Conservation (phyloP, 2,329 filamentous ascomycete species). For the Raffaelea ambrosiae region DNA sequence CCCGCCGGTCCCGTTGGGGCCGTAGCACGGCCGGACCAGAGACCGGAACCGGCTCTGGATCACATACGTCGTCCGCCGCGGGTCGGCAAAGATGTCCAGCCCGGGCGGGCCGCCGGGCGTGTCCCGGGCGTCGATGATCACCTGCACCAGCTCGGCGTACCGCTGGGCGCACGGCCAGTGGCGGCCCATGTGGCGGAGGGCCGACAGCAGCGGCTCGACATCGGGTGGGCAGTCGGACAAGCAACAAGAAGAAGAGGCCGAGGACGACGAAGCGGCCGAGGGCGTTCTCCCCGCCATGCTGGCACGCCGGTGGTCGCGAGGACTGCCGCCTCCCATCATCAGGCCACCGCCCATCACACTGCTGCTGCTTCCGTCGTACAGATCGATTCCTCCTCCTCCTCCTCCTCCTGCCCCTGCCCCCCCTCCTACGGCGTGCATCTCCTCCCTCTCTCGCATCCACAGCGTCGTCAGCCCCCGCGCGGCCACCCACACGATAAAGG, state of each 20-base stretch:
- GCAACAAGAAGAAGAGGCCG: no score
- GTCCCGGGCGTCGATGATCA: constrained; percentile 9
- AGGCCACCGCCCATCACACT: no score
- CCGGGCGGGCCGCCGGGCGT: constrained; percentile 6
- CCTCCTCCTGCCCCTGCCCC: background rate
- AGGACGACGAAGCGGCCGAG: background rate
- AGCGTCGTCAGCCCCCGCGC: constrained; percentile 7
- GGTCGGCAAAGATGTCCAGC: constrained; percentile 8
- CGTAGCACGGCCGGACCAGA: background rate
- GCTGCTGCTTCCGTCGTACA: background rate
- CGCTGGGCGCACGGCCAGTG: constrained; percentile 9
- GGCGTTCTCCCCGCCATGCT: no score
- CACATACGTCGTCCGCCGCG: constrained; percentile 7
- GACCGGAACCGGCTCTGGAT: background rate
- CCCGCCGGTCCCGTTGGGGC: background rate
- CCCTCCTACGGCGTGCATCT: background rate
- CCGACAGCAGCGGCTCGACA: constrained; percentile 2
- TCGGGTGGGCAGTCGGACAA: no score
- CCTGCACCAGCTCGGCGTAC: constrained; percentile 10
- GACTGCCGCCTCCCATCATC: no score
- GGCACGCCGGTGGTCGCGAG: no score
- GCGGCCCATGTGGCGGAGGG: constrained; percentile 4
- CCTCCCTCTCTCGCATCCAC: constrained; percentile 2
- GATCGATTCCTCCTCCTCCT: no score
- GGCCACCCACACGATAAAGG: constrained; percentile 10